Percentiles rank a stretch among this genome's conserved stretches.
Conservation (phyloP, 768 basidiomycete species). For the Suillus americanus region DNA sequence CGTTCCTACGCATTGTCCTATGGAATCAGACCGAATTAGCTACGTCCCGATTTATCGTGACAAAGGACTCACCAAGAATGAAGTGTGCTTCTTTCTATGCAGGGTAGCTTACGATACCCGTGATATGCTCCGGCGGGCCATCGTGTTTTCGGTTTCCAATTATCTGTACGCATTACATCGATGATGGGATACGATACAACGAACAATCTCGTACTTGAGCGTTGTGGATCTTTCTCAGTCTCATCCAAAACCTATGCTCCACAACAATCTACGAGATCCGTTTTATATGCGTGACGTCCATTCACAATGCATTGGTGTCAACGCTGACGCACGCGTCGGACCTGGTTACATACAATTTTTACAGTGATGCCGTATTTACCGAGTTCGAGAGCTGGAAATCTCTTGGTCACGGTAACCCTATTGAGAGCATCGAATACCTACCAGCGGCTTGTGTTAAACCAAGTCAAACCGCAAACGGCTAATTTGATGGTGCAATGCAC, state of each 20-base stretch:
- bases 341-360: slow-evolving; percentile 34
- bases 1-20: slow-evolving; percentile 1
- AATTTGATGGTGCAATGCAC: slow-evolving; percentile 18
- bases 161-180: not conserved
- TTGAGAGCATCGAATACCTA: slow-evolving; percentile 1
- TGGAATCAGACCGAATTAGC: not conserved
- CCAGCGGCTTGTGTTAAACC: slow-evolving; percentile 17
- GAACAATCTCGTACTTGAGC: not conserved
- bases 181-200: not conserved
- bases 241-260: not conserved
- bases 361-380: slow-evolving; percentile 28
- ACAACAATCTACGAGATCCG: not conserved
- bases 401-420: not conserved
- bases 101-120: slow-evolving; percentile 24
- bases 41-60: not conserved
- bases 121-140: slow-evolving; percentile 21
- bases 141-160: not conserved
- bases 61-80: slow-evolving; percentile 22
- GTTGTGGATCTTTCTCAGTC: not conserved
- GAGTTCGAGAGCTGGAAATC: slow-evolving; percentile 19
- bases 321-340: slow-evolving; percentile 11
- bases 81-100: slow-evolving; percentile 26
- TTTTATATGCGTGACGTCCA: not conserved
- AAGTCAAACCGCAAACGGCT: slow-evolving; percentile 7
- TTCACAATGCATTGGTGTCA: not conserved